A percentile compares a stretch with the other conserved stretches of the same genome.
phyloP scores from a whole-genome alignment of 164 flowering plant genomes.

The Annona cherimola region DNA sequence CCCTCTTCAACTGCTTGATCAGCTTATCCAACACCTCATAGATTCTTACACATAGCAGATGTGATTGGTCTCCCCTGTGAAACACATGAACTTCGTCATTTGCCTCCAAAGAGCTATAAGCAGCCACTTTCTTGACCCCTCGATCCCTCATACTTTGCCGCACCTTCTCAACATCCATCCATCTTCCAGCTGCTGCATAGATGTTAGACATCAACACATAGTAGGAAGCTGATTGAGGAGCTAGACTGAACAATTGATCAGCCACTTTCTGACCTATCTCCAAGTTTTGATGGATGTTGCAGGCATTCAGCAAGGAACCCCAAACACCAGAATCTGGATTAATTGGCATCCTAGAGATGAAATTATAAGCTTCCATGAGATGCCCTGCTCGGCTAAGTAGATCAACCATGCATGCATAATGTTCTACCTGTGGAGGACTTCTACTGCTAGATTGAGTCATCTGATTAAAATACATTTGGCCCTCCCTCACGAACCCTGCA shows the following conservation, averaged over 20 bases:
- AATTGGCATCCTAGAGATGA: conserved; percentile 9
- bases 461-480: conserved; percentile 2
- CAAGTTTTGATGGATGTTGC: conserved; percentile 11
- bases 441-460: neutral
- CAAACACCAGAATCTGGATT: conserved; percentile 14
- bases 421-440: conserved; percentile 6
- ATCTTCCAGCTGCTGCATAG: conserved; percentile 14
- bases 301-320: conserved; percentile 17
- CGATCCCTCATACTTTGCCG: conserved; percentile 9
- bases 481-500: conserved; percentile 11
- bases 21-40: conserved; percentile 8
- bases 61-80: conserved; percentile 5
- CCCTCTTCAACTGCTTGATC: neutral
- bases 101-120: conserved; percentile 10
- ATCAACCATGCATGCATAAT: conserved; percentile 19
- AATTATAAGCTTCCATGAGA: conserved; percentile 12
- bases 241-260: conserved; percentile 7
- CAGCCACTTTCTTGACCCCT: conserved; percentile 7
- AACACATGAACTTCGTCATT: conserved; percentile 8
- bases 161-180: conserved; percentile 16
- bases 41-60: conserved; percentile 7
- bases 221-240: conserved; percentile 6
- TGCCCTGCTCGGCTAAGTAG: conserved; percentile 16
- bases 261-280: conserved; percentile 9
- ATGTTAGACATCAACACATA: conserved; percentile 13